A percentile compares a stretch with the other conserved stretches of the same genome.
Evolutionary conservation across 2,329 filamentous ascomycete genomes (phyloP).

Genomic region (Cladosporium sp.): DNA sequence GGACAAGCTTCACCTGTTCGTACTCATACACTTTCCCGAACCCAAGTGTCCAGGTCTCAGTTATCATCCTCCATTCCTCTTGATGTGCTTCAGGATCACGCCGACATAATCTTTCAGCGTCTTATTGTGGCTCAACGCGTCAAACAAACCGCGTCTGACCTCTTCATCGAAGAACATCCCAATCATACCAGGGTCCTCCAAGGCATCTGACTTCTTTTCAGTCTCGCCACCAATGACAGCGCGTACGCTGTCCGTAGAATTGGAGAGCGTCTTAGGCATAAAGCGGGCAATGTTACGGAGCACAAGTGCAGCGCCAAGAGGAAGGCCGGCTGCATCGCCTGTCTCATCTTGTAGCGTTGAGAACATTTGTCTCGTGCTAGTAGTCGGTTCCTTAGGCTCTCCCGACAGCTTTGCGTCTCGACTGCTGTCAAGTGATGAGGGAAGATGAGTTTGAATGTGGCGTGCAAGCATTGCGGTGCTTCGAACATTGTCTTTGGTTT

Average conservation of each 20-base stretch:
- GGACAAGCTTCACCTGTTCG: neutral
- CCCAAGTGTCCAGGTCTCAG: neutral
- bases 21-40: neutral
- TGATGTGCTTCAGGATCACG: constrained; percentile 18
- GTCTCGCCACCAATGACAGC: constrained; percentile 1
- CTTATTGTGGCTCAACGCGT: constrained; percentile 22
- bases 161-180: constrained; percentile 20
- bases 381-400: neutral
- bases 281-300: constrained; percentile 69
- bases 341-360: constrained; percentile 48
- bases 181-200: constrained; percentile 18
- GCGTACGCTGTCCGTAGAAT: constrained; percentile 12
- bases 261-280: constrained; percentile 23
- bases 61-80: neutral
- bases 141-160: constrained; percentile 22
- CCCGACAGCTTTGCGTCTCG: constrained; percentile 17
- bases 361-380: constrained; percentile 3
- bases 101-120: constrained; percentile 23
- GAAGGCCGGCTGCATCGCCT: constrained; percentile 66
- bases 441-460: constrained; percentile 67
- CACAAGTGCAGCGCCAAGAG: constrained; percentile 72
- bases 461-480: constrained; percentile 28
- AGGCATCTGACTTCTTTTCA: constrained; percentile 9
- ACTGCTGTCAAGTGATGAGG: constrained; percentile 27
- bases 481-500: constrained; percentile 11